Percentiles rank a stretch among this genome's conserved stretches.
Evolutionary conservation across 345 rosid species (phyloP).

Genomic region (Lumnitzera littorea): DNA sequence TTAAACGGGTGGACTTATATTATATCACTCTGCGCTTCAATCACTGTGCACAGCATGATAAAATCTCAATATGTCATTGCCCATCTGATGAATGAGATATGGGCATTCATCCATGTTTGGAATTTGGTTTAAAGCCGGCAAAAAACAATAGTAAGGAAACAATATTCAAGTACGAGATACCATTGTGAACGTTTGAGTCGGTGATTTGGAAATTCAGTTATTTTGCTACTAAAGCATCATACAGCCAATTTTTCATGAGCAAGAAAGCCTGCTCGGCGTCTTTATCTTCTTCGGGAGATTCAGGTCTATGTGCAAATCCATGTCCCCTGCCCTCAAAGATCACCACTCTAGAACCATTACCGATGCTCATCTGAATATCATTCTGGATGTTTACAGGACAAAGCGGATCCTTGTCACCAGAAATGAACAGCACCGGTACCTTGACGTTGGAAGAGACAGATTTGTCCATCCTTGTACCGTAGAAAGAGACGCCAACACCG

Average conservation of each 20-base stretch:
- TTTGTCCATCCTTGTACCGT: conserved; percentile 70
- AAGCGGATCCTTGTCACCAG: conserved; percentile 69
- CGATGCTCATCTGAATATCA: conserved; percentile 39
- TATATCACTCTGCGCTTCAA: too few relatives aligned
- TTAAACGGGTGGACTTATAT: too few relatives aligned
- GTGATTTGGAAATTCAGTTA: conserved; percentile 1
- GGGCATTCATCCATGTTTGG: too few relatives aligned
- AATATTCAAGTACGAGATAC: conserved; percentile 3
- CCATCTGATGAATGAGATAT: too few relatives aligned
- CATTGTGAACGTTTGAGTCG: neutral
- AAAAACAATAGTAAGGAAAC: neutral
- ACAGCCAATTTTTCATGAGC: conserved; percentile 65
- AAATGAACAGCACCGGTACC: conserved; percentile 65
- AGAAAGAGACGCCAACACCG: conserved; percentile 66
- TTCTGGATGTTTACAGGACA: conserved; percentile 40
- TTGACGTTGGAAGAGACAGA: conserved; percentile 30
- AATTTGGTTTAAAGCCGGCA: neutral
- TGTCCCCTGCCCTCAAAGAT: conserved; percentile 72
- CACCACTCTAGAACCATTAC: conserved; percentile 39
- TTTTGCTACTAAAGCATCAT: conserved; percentile 30
- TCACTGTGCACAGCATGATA: too few relatives aligned
- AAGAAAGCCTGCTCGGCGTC: conserved; percentile 75
- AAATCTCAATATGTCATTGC: too few relatives aligned
- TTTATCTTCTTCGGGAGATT: conserved; percentile 61
- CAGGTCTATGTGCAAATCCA: conserved; percentile 68